Percentiles rank a stretch among this genome's conserved stretches.
Evolutionary conservation across 2,329 filamentous ascomycete genomes (phyloP).

Genomic region (Pseudocercospora fijiensis): DNA sequence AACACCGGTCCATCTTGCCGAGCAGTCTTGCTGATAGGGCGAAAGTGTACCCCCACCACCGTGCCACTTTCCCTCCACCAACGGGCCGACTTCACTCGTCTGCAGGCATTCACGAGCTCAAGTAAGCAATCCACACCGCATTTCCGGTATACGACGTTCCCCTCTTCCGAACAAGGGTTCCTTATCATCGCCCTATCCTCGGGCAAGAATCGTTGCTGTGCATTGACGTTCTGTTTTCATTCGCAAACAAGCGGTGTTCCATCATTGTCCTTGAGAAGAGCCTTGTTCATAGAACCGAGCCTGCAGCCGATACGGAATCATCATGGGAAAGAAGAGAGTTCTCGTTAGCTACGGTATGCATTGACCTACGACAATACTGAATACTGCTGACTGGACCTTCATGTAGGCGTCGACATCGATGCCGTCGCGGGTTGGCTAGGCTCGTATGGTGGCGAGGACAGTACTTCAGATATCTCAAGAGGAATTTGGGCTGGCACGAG

Average conservation of each 20-base stretch:
- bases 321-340: slow-evolving; percentile 32
- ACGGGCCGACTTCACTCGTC: not conserved
- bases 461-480: slow-evolving; percentile 68
- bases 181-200: slow-evolving; percentile 13
- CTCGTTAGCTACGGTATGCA: slow-evolving; percentile 29
- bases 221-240: slow-evolving; percentile 1
- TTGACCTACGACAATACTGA: not conserved
- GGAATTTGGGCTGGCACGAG: slow-evolving; percentile 66
- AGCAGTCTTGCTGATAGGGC: not conserved
- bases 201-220: slow-evolving; percentile 2
- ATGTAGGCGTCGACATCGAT: slow-evolving; percentile 62
- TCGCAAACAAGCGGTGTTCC: not conserved
- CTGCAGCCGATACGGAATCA: not conserved
- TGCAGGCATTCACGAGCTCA: not conserved
- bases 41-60: slow-evolving; percentile 9
- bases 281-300: not conserved
- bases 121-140: not conserved
- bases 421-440: slow-evolving; percentile 72
- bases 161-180: slow-evolving; percentile 4
- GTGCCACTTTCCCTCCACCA: not conserved
- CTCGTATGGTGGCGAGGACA: slow-evolving; percentile 70
- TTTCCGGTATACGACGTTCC: not conserved
- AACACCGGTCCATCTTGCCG: not conserved
- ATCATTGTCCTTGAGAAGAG: not conserved
- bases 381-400: not conserved